Conservation (phyloP, 257 asterid species). For the Solanum ahanhuiri region DNA sequence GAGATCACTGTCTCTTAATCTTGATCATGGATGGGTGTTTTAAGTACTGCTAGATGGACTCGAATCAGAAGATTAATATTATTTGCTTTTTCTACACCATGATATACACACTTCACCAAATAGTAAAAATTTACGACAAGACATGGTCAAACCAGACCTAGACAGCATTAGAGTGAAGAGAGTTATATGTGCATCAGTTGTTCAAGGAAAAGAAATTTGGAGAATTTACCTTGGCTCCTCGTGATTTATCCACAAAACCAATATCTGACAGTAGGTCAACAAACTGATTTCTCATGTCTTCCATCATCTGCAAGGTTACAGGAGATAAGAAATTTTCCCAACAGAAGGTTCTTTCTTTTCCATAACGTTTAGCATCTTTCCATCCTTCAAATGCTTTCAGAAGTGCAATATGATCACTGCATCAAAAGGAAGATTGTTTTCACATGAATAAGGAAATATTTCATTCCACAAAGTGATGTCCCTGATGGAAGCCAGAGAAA, state of each 20-base stretch:
- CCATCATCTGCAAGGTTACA: conserved; percentile 77
- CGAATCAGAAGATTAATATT: background rate
- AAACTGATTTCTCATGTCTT: conserved; percentile 82
- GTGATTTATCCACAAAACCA: conserved; percentile 75
- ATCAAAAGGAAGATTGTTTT: background rate
- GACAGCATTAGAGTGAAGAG: background rate
- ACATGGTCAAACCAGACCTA: background rate
- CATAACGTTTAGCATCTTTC: conserved; percentile 62
- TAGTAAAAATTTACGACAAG: background rate
- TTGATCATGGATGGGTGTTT: background rate
- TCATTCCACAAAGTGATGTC: background rate
- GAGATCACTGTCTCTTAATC: background rate
- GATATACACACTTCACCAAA: background rate
- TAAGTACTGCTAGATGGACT: background rate
- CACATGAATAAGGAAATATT: conserved; percentile 3
- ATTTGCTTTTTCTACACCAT: background rate
- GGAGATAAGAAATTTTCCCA: conserved; percentile 91
- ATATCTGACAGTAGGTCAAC: conserved; percentile 73
- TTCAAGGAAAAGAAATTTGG: background rate
- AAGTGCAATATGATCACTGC: conserved; percentile 92
- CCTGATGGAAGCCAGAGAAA: conserved; percentile 3
- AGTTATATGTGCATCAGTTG: background rate
- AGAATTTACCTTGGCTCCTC: conserved; percentile 41
- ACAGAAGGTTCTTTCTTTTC: conserved; percentile 59
- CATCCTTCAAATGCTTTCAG: conserved; percentile 94